These are phyloP conservation scores for Pugionium dolabratum DNA, from an alignment of 345 rosid genomes.

Conservation along the genomic window DNA sequence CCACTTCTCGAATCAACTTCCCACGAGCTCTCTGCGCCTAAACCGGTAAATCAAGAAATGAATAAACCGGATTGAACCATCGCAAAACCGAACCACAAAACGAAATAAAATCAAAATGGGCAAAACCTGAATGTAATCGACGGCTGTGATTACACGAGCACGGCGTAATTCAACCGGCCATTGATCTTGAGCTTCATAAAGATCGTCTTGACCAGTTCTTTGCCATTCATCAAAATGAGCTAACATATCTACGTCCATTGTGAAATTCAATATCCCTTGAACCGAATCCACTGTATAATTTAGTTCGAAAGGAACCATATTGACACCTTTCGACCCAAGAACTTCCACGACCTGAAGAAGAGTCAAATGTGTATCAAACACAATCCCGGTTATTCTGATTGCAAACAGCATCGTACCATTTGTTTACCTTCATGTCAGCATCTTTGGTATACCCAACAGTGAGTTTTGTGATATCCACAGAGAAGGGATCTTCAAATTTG, in stretches of 20 bases:
- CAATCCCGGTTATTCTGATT: not conserved
- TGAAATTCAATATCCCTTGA: slow-evolving; percentile 79
- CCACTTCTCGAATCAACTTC: slow-evolving; percentile 69
- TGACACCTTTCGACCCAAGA: slow-evolving; percentile 71
- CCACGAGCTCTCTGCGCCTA: slow-evolving; percentile 89
- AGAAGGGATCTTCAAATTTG: slow-evolving; percentile 65
- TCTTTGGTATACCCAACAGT: slow-evolving; percentile 83
- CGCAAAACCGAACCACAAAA: not conserved
- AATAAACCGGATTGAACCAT: not conserved
- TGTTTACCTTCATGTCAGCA: slow-evolving; percentile 81
- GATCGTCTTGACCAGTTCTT: slow-evolving; percentile 59
- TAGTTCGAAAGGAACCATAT: slow-evolving; percentile 75
- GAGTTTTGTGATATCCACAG: slow-evolving; percentile 69
- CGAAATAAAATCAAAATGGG: not conserved
- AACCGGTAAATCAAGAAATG: not conserved
- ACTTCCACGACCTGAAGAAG: slow-evolving; percentile 60
- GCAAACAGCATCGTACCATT: not conserved
- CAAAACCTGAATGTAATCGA: slow-evolving; percentile 73
- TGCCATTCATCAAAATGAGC: slow-evolving; percentile 95
- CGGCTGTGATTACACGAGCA: slow-evolving; percentile 67
- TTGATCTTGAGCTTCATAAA: slow-evolving; percentile 86
- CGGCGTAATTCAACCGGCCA: slow-evolving; percentile 82
- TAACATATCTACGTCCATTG: slow-evolving; percentile 82
- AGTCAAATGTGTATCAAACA: not conserved
- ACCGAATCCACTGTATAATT: slow-evolving; percentile 75